phyloP scores from a whole-genome alignment of 441 rosid species.

The Melastoma candidum region DNA sequence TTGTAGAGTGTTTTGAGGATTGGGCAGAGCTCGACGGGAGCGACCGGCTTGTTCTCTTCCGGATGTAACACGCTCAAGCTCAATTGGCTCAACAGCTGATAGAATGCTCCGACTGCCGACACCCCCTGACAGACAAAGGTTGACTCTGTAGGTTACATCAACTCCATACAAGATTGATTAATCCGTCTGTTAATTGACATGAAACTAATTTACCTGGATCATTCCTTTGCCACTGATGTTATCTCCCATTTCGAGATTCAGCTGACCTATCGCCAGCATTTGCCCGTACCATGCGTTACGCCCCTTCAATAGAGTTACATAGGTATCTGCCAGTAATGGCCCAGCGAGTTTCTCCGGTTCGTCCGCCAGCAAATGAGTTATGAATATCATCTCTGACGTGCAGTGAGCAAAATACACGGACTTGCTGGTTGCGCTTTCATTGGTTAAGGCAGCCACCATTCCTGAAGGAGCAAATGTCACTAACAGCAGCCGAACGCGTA shows the following conservation, averaged over 20 bases:
- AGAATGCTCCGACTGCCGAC: conserved; percentile 68
- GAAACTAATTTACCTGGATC: conserved; percentile 30
- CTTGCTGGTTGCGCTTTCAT: conserved; percentile 50
- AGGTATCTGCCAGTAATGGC: conserved; percentile 44
- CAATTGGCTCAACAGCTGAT: conserved; percentile 51
- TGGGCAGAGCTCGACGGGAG: conserved; percentile 75
- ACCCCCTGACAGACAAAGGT: conserved; percentile 43
- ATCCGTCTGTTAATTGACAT: background rate
- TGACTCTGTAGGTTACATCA: background rate
- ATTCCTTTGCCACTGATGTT: conserved; percentile 48
- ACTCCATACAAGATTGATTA: background rate
- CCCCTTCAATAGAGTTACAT: conserved; percentile 45
- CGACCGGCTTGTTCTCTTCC: conserved; percentile 54
- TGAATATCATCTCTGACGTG: conserved; percentile 51
- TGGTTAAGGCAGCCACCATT: conserved; percentile 46
- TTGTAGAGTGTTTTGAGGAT: conserved; percentile 53
- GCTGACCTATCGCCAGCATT: conserved; percentile 41
- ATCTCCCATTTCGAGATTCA: conserved; percentile 43
- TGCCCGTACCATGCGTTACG: conserved; percentile 53
- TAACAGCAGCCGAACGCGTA: background rate
- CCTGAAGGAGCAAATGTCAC: conserved; percentile 19
- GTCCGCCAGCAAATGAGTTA: conserved; percentile 41
- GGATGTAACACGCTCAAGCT: conserved; percentile 59
- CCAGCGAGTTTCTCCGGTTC: conserved; percentile 54
- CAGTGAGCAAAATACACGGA: conserved; percentile 48